These are phyloP conservation scores for Talaromyces proteolyticus DNA, from an alignment of 495 filamentous ascomycete species.

Conservation along the genomic window DNA sequence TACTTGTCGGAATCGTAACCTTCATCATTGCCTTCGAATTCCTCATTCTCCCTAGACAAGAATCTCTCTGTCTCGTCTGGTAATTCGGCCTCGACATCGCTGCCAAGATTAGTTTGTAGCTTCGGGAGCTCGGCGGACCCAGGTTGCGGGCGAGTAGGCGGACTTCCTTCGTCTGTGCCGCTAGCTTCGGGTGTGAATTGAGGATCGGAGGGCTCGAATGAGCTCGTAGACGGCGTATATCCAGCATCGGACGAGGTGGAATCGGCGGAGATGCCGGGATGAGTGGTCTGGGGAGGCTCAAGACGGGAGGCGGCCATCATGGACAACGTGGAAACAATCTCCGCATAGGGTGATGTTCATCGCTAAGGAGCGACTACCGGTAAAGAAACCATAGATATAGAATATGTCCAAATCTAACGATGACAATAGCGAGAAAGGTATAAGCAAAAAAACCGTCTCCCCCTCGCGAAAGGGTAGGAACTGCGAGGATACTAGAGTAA, in stretches of 20 bases:
- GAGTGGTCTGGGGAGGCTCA: background rate
- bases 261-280: background rate
- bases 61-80: background rate
- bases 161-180: constrained; percentile 19
- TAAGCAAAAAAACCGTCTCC: too few relatives aligned
- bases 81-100: background rate
- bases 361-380: background rate
- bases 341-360: background rate
- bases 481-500: too few relatives aligned
- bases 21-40: constrained; percentile 14
- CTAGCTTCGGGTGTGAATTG: constrained; percentile 33
- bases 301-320: background rate
- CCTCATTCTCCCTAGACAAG: background rate
- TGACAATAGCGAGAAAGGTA: too few relatives aligned
- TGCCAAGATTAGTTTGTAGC: constrained; percentile 31
- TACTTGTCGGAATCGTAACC: constrained; percentile 20
- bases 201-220: constrained; percentile 17
- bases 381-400: background rate
- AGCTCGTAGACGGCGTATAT: constrained; percentile 21
- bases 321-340: background rate
- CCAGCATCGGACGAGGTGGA: constrained; percentile 18
- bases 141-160: constrained; percentile 7
- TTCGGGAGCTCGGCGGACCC: constrained; percentile 17
- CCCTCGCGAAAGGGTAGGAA: too few relatives aligned
- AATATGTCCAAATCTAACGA: too few relatives aligned